Evolutionary conservation across 176 grass and related monocot species (phyloP), one percentile per base, ranked within the genome.

Genomic region (Phoenix dactylifera): DNA sequence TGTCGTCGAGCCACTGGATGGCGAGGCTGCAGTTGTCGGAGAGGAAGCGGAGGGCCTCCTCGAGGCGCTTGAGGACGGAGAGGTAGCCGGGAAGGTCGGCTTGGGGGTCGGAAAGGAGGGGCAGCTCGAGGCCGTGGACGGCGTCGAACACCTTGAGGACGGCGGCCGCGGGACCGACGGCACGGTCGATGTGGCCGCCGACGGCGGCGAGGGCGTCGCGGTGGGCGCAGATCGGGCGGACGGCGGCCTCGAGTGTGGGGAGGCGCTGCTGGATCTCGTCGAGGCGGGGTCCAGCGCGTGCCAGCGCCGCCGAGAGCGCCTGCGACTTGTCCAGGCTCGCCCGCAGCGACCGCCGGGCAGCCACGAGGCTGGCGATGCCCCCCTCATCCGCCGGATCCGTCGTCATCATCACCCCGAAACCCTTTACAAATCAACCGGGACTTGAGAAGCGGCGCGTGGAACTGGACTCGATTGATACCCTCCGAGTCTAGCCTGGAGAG

Each of bases 81-180:
- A 96, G 80, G 77, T 82, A 90, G 0, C 80, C 80, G 0, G 60
- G 22, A 9, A 96, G 71, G 53, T 96, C 83, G 15, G 24, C 68
- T 18, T 65, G 55, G 16, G 54, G 75, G 2, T 50, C 68, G 6
- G 58, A 77, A 23, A 96, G 91, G 2, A 96, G 86, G 25, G 91
- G 74, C 32, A 67, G 74, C 70, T 96, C 86, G 50, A 96, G 86
- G 5, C 91, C 86, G 60, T 90, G 91, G 5, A 96, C 86, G 32
- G 91, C 91, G 58, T 96, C 91, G 60, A 96, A 96, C 15, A 96
- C 91, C 91, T 96, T 96, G 57, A 96, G 91, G 15, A 96, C 91
- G 15, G 83, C 86, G 0, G 91, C 83, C 1, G 91, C 86, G 16
- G 91, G 91, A 1, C 83, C 83, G 0, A 96, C 86, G 32, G 91